phyloP scores from a whole-genome alignment of 805 yeast genomes.

The Pachysolen tannophilus region DNA sequence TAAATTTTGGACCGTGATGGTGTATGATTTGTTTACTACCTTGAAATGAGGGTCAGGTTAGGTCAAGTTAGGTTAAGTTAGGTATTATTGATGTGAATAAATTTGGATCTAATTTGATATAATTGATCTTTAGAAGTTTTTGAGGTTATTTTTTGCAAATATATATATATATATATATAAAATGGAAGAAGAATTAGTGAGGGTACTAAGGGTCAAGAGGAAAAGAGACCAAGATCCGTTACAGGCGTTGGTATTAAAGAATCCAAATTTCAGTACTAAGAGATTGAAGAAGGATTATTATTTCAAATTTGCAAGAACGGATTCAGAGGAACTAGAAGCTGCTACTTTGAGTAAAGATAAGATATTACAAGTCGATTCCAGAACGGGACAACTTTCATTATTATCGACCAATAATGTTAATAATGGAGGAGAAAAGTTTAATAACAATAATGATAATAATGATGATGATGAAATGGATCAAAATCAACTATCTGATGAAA shows the following conservation, averaged over 20 bases:
- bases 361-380: constrained; percentile 5
- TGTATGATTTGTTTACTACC: too few species aligned
- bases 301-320: constrained; percentile 42
- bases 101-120: too few species aligned
- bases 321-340: constrained; percentile 19
- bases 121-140: too few species aligned
- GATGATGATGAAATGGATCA: constrained; percentile 36
- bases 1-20: too few species aligned
- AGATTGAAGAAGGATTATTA: constrained; percentile 30
- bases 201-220: constrained; percentile 75
- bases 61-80: too few species aligned
- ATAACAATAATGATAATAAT: constrained; percentile 13
- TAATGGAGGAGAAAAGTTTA: neutral
- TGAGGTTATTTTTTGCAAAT: too few species aligned
- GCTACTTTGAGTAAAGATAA: neutral
- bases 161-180: neutral
- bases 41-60: too few species aligned
- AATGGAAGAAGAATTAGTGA: constrained; percentile 32
- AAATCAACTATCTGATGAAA: constrained; percentile 50
- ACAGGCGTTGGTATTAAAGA: constrained; percentile 59
- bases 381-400: constrained; percentile 1
- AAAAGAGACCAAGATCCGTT: constrained; percentile 83
- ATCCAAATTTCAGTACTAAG: constrained; percentile 24
- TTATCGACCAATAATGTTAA: constrained; percentile 13
- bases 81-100: too few species aligned